A percentile compares a stretch with the other conserved stretches of the same genome.
Evolutionary conservation across 2,329 filamentous ascomycete genomes (phyloP).

Genomic region (Nigrospora oryzae): DNA sequence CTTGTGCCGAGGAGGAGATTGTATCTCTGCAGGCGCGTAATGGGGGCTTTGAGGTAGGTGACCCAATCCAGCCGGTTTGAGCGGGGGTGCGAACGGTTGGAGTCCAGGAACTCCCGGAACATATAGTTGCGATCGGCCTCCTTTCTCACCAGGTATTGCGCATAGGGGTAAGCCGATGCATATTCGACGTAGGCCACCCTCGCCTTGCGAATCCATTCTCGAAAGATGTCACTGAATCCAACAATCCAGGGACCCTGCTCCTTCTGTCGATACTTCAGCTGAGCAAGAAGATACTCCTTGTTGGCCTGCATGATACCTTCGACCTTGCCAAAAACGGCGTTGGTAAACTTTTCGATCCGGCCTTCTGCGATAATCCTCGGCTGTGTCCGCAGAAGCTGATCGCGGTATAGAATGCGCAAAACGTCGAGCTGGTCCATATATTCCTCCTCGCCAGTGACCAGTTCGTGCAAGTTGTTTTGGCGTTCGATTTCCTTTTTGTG

Average conservation of each 20-base stretch:
- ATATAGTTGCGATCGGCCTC: conserved; percentile 78
- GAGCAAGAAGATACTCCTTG: conserved; percentile 83
- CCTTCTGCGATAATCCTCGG: conserved; percentile 76
- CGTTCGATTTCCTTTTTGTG: conserved; percentile 83
- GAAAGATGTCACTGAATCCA: conserved; percentile 94
- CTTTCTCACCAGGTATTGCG: conserved; percentile 72
- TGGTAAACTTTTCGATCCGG: conserved; percentile 70
- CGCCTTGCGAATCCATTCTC: conserved; percentile 96
- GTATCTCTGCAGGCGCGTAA: conserved; percentile 87
- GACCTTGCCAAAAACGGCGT: conserved; percentile 82
- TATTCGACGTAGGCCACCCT: conserved; percentile 86
- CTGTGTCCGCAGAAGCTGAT: conserved; percentile 63
- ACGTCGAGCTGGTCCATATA: conserved; percentile 89
- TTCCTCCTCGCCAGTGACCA: conserved; percentile 84
- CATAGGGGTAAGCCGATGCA: conserved; percentile 77
- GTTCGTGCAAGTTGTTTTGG: conserved; percentile 92
- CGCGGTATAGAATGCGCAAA: conserved; percentile 75
- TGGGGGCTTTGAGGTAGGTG: conserved; percentile 86
- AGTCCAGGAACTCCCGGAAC: conserved; percentile 79
- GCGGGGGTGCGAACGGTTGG: conserved; percentile 67
- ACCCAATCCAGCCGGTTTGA: conserved; percentile 87
- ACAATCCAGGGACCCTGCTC: conserved; percentile 93
- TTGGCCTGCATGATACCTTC: conserved; percentile 86
- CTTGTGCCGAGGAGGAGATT: conserved; percentile 76
- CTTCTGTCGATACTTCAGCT: conserved; percentile 92